phyloP scores from a whole-genome alignment of 2,329 filamentous ascomycete species.

The Pseudogymnoascus sp. region DNA sequence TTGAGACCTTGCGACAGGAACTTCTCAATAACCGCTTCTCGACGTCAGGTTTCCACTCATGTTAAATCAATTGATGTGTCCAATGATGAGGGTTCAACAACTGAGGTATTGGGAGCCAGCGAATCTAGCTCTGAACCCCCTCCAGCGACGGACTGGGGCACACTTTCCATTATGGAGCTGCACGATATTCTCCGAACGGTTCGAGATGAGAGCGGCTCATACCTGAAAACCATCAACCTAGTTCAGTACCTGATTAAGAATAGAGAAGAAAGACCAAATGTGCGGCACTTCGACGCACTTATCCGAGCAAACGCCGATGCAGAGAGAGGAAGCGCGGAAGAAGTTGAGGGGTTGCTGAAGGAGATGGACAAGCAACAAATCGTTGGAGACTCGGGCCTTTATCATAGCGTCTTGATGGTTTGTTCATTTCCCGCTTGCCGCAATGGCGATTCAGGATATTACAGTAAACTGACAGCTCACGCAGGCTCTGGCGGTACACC shows the following conservation, averaged over 20 bases:
- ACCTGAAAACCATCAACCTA: conserved; percentile 34
- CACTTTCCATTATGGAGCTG: conserved; percentile 32
- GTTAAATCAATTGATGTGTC: not conserved
- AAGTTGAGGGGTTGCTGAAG: conserved; percentile 53
- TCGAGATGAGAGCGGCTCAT: conserved; percentile 31
- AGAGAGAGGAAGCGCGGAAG: conserved; percentile 54
- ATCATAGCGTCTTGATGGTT: conserved; percentile 63
- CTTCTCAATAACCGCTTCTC: not conserved
- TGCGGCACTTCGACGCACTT: conserved; percentile 62
- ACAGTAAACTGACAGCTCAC: not conserved
- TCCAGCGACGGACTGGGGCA: conserved; percentile 19
- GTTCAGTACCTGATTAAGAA: conserved; percentile 50
- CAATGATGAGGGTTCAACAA: not conserved
- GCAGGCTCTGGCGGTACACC: conserved; percentile 68
- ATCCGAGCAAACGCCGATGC: conserved; percentile 62
- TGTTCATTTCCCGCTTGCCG: conserved; percentile 18
- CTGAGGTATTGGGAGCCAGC: not conserved
- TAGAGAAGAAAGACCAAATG: conserved; percentile 46
- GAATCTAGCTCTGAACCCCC: not conserved
- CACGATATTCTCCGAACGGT: conserved; percentile 40
- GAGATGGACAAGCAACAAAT: conserved; percentile 61
- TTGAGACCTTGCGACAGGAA: not conserved
- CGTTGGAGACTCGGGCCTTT: conserved; percentile 54
- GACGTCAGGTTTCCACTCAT: not conserved
- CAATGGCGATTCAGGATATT: not conserved